Evolutionary conservation across 176 grass and related monocot genomes (phyloP).

Genomic region (Cymbopogon citratus): DNA sequence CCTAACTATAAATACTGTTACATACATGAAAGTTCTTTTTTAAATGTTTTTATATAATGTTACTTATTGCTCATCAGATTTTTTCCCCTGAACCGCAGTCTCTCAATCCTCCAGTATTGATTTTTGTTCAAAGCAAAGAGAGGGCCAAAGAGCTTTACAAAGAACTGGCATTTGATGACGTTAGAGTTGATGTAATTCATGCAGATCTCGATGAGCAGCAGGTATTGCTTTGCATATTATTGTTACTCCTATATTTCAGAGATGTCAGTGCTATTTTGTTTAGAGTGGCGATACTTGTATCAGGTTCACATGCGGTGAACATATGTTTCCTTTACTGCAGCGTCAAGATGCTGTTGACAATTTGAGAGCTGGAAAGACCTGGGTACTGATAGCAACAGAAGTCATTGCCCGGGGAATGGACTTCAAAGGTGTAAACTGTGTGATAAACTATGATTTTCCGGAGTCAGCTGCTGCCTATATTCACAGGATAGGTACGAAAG

Average conservation of each 20-base stretch:
- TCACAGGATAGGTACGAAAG: conserved; percentile 75
- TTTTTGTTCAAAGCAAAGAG: conserved; percentile 99
- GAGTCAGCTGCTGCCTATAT: conserved; percentile 88
- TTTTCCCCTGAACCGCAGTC: conserved; percentile 39
- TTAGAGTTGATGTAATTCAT: conserved; percentile 85
- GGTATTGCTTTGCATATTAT: conserved; percentile 39
- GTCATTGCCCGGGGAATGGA: conserved; percentile 93
- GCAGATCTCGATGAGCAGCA: conserved; percentile 84
- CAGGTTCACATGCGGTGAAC: conserved; percentile 1
- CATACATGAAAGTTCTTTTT: not conserved
- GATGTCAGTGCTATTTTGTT: not conserved
- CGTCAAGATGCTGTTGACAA: conserved; percentile 94
- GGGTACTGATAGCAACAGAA: conserved; percentile 91
- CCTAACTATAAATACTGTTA: not conserved
- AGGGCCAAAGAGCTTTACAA: conserved; percentile 98
- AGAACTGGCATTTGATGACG: conserved; percentile 79
- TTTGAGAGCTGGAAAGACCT: conserved; percentile 83
- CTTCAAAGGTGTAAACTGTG: conserved; percentile 89
- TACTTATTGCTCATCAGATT: not conserved
- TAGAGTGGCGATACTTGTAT: not conserved
- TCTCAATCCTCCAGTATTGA: conserved; percentile 78
- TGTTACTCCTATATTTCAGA: not conserved
- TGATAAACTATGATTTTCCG: conserved; percentile 97
- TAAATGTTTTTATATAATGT: not conserved
- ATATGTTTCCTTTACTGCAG: conserved; percentile 38